phyloP scores from a whole-genome alignment of 2,329 filamentous ascomycete genomes.

The Sphaerulina populicola region DNA sequence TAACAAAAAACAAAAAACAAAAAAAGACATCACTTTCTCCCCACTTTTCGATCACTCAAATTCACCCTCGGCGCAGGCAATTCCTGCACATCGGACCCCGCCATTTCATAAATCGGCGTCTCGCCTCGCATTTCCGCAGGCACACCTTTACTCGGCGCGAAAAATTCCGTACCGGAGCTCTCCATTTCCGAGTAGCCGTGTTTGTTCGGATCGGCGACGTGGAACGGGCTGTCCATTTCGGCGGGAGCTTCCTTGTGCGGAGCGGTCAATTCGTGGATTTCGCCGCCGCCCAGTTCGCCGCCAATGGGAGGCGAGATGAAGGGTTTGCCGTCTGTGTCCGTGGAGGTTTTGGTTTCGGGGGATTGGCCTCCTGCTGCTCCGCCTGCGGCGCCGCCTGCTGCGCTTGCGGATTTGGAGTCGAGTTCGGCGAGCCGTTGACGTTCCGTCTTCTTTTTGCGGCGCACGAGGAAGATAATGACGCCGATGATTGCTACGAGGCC shows the following conservation, averaged over 20 bases:
- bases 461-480: constrained; percentile 25
- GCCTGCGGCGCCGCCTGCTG: constrained; percentile 10
- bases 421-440: constrained; percentile 27
- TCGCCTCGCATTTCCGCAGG: constrained; percentile 25
- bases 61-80: constrained; percentile 15
- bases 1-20: background rate
- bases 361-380: constrained; percentile 1
- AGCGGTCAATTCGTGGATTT: constrained; percentile 31
- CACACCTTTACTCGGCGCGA: constrained; percentile 14
- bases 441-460: constrained; percentile 22
- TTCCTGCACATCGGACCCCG: constrained; percentile 25
- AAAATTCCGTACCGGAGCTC: constrained; percentile 17
- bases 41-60: background rate
- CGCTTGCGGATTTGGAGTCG: constrained; percentile 24
- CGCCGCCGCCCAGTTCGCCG: constrained; percentile 30
- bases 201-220: constrained; percentile 27
- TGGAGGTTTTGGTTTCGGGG: constrained; percentile 8
- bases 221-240: constrained; percentile 30
- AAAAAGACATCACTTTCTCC: background rate
- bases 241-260: constrained; percentile 23
- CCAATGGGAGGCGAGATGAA: constrained; percentile 28
- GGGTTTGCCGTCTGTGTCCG: constrained; percentile 18
- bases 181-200: constrained; percentile 31
- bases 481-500: constrained; percentile 25
- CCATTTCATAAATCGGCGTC: constrained; percentile 29